A percentile compares a stretch with the other conserved stretches of the same genome.
These are phyloP conservation scores for Rhizophagus clarus DNA, from an alignment of 192 early-diverging fungal genomes.

Conservation along the genomic window DNA sequence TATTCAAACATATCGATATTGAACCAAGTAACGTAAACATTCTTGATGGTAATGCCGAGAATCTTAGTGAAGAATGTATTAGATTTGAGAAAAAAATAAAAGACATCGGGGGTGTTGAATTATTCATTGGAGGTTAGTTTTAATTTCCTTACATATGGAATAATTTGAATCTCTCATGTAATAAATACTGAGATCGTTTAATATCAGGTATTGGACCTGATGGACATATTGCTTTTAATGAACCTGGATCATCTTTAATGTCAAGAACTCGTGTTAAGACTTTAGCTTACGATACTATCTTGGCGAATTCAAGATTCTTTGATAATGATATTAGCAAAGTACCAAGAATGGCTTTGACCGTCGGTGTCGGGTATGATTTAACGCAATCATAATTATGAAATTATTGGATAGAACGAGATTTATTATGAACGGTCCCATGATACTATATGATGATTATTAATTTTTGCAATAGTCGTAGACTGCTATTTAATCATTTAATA, in stretches of 20 bases:
- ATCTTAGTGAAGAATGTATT: slow-evolving; percentile 80
- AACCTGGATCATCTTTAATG: slow-evolving; percentile 82
- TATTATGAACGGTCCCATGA: too few species aligned
- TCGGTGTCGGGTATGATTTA: slow-evolving; percentile 69
- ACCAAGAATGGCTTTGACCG: slow-evolving; percentile 85
- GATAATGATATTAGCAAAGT: slow-evolving; percentile 80
- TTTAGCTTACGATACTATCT: slow-evolving; percentile 85
- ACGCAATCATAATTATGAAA: too few species aligned
- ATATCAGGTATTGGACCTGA: slow-evolving; percentile 74
- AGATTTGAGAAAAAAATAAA: slow-evolving; percentile 81
- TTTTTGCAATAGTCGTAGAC: too few species aligned
- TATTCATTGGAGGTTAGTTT: slow-evolving; percentile 73
- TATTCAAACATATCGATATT: slow-evolving; percentile 89
- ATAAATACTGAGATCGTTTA: not conserved
- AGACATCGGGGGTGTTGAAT: slow-evolving; percentile 81
- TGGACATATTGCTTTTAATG: slow-evolving; percentile 92
- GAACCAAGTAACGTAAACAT: slow-evolving; percentile 82
- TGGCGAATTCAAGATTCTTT: slow-evolving; percentile 88
- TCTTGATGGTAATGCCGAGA: slow-evolving; percentile 80
- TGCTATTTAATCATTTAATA: too few species aligned
- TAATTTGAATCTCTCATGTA: not conserved
- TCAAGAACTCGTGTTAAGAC: slow-evolving; percentile 86
- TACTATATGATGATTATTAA: too few species aligned
- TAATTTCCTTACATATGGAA: not conserved
- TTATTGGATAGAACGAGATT: too few species aligned